These are phyloP conservation scores for Dalbergia cultrata DNA, from an alignment of 306 rosid genomes.

Conservation along the genomic window DNA sequence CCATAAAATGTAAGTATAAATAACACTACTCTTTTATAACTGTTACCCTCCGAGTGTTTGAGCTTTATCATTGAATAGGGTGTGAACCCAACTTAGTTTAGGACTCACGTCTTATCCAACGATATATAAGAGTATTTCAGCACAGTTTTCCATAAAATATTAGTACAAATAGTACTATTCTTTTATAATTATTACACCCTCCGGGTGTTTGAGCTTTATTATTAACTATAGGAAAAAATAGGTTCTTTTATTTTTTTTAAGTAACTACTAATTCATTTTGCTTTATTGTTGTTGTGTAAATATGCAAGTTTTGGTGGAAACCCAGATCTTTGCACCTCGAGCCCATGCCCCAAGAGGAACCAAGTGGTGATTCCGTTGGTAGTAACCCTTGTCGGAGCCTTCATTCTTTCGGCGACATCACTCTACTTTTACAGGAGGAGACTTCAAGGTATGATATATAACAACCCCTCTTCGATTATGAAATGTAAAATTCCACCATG, in stretches of 20 bases:
- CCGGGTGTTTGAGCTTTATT: too few species aligned
- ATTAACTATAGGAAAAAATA: too few species aligned
- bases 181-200: too few species aligned
- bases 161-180: too few species aligned
- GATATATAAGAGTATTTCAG: too few species aligned
- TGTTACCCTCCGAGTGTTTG: too few species aligned
- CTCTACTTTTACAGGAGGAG: constrained; percentile 17
- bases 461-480: background rate
- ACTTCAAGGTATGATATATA: constrained; percentile 30
- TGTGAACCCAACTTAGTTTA: too few species aligned
- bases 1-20: too few species aligned
- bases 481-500: background rate
- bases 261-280: background rate
- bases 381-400: constrained; percentile 44
- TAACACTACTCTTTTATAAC: too few species aligned
- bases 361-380: constrained; percentile 26
- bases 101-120: too few species aligned
- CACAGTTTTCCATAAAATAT: too few species aligned
- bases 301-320: constrained; percentile 47
- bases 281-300: background rate
- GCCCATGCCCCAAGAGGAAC: constrained; percentile 15
- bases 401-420: constrained; percentile 9
- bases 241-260: background rate
- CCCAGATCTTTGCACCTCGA: constrained; percentile 34
- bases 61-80: too few species aligned